Percentiles rank a stretch among this genome's conserved stretches.
phyloP scores from a whole-genome alignment of 2,329 filamentous ascomycete genomes.

The Hymenoscyphus infarciens region DNA sequence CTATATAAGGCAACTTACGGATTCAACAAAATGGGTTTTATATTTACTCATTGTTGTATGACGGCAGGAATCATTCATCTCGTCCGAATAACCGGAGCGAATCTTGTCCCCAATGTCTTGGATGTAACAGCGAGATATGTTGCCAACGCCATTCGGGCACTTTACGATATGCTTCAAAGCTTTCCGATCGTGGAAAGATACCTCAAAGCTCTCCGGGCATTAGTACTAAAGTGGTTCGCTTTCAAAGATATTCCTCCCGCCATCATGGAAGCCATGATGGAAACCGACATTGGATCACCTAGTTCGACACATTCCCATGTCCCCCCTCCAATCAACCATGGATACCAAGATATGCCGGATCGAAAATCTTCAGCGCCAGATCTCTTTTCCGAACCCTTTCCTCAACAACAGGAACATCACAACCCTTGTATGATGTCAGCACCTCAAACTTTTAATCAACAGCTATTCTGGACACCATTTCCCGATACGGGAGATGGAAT shows the following conservation, averaged over 20 bases:
- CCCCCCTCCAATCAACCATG: background rate
- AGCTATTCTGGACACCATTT: conserved; percentile 23
- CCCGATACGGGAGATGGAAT: conserved; percentile 16
- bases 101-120: conserved; percentile 1
- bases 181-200: conserved; percentile 14
- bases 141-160: conserved; percentile 10
- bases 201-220: conserved; percentile 10
- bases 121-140: conserved; percentile 12
- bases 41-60: conserved; percentile 27
- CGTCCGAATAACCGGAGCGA: conserved; percentile 10
- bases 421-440: background rate
- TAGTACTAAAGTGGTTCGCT: conserved; percentile 16
- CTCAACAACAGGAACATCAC: background rate
- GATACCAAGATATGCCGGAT: background rate
- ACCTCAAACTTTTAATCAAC: background rate
- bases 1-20: conserved; percentile 26
- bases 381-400: background rate
- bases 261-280: conserved; percentile 9
- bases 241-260: conserved; percentile 5
- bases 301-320: background rate
- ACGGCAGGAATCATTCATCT: conserved; percentile 26
- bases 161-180: conserved; percentile 14
- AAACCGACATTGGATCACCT: conserved; percentile 8
- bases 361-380: conserved; percentile 11
- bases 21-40: conserved; percentile 21